A percentile compares a stretch with the other conserved stretches of the same genome.
Conservation (phyloP, 1,284 basidiomycete genomes). For the Prillingera fragicola region DNA sequence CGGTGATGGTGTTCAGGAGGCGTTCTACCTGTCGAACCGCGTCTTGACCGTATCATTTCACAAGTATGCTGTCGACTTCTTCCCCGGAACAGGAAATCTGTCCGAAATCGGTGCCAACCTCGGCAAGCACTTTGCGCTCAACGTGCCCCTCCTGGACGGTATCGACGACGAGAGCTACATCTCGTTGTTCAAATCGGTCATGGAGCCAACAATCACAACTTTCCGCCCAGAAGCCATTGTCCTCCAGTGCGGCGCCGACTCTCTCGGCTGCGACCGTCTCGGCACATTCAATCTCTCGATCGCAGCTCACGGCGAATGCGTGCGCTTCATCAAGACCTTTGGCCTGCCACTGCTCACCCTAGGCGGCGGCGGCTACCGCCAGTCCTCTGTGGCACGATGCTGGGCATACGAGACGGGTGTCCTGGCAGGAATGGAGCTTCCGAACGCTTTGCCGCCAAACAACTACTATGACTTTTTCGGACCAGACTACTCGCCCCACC, state of each 20-base stretch:
- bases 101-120: conserved; percentile 77
- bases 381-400: conserved; percentile 89
- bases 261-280: conserved; percentile 85
- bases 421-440: conserved; percentile 74
- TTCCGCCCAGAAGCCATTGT: conserved; percentile 91
- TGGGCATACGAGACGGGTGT: conserved; percentile 98
- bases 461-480: conserved; percentile 91
- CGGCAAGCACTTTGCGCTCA: conserved; percentile 93
- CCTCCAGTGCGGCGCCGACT: conserved; percentile 95
- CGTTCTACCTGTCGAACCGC: conserved; percentile 95
- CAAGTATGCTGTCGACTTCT: conserved; percentile 98
- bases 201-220: conserved; percentile 84
- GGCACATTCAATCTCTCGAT: conserved; percentile 99
- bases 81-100: conserved; percentile 89
- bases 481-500: conserved; percentile 87
- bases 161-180: conserved; percentile 97
- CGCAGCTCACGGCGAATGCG: conserved; percentile 96
- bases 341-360: conserved; percentile 82
- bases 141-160: conserved; percentile 92
- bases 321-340: conserved; percentile 90
- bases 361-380: conserved; percentile 83
- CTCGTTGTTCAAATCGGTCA: conserved; percentile 89
- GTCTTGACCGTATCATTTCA: conserved; percentile 99
- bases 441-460: conserved; percentile 80
- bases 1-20: conserved; percentile 93